These are phyloP conservation scores for Globisporangium abappressorium DNA, from an alignment of 352 stramenopile genomes.

Conservation along the genomic window DNA sequence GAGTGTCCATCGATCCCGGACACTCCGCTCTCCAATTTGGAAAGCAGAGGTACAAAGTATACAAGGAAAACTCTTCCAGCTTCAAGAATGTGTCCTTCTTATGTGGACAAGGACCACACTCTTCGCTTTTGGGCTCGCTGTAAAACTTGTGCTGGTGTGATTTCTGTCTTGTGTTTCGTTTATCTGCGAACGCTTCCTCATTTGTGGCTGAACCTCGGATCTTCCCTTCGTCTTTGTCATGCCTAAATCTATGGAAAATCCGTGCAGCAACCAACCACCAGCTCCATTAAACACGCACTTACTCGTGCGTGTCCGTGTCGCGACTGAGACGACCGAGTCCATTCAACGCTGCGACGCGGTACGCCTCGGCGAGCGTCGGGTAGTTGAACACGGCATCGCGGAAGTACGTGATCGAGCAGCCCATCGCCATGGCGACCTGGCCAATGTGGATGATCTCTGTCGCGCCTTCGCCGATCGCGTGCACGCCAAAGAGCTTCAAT, in stretches of 20 bases:
- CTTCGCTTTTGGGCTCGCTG: too few relatives aligned
- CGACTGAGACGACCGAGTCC: constrained; percentile 83
- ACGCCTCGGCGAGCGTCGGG: constrained; percentile 88
- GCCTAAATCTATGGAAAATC: constrained; percentile 22
- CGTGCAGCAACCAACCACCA: not conserved
- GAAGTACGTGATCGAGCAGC: constrained; percentile 85
- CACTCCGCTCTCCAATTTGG: not conserved
- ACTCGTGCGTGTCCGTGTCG: constrained; percentile 63
- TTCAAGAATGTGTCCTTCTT: not conserved
- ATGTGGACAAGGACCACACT: not conserved
- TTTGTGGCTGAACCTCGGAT: not conserved
- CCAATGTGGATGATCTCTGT: constrained; percentile 92
- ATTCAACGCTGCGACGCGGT: constrained; percentile 86
- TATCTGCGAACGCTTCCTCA: not conserved
- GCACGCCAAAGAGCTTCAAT: constrained; percentile 82
- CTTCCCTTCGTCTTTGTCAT: not conserved
- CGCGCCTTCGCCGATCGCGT: constrained; percentile 86
- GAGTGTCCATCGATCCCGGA: not conserved
- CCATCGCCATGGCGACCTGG: constrained; percentile 87
- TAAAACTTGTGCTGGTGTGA: not conserved
- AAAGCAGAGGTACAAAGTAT: not conserved
- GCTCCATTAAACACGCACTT: constrained; percentile 7
- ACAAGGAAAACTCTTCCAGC: not conserved
- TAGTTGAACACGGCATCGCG: constrained; percentile 92
- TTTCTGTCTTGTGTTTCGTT: not conserved